phyloP scores from a whole-genome alignment of 1,284 basidiomycete genomes.

The Apiotrichum mycotoxinovorans region DNA sequence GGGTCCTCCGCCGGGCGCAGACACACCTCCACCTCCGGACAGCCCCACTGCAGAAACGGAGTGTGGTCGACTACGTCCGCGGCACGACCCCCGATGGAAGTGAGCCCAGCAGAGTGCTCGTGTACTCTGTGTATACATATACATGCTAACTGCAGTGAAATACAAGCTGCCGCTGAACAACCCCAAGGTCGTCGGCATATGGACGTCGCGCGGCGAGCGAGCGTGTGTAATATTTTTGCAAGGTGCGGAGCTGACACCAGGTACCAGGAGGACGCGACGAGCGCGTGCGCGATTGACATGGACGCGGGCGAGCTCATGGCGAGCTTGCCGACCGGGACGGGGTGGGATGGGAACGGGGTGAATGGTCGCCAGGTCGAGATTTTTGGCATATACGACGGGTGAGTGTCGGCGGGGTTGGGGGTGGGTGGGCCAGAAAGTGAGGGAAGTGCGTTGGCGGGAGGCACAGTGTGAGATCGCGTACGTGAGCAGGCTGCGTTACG shows the following conservation, averaged over 20 bases:
- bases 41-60: too few relatives aligned
- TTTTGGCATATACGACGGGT: conserved; percentile 88
- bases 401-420: conserved; percentile 25
- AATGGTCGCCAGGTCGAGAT: conserved; percentile 70
- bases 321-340: conserved; percentile 59
- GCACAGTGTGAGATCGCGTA: too few relatives aligned
- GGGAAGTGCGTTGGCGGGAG: background rate
- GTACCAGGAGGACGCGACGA: conserved; percentile 79
- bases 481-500: too few relatives aligned
- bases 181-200: conserved; percentile 62
- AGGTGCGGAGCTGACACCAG: conserved; percentile 31
- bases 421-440: background rate
- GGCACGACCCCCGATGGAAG: conserved; percentile 27
- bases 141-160: conserved; percentile 23
- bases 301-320: conserved; percentile 66
- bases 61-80: conserved; percentile 35
- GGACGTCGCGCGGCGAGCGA: conserved; percentile 70
- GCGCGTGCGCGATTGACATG: conserved; percentile 68
- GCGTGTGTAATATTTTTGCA: conserved; percentile 52
- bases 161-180: conserved; percentile 45
- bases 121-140: too few relatives aligned
- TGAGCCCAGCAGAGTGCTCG: too few relatives aligned
- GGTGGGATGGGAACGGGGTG: conserved; percentile 59
- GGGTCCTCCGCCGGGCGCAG: too few relatives aligned
- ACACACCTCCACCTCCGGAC: too few relatives aligned